Conservation (phyloP, 139 green algal genomes). For the Nannochloris sp. region DNA sequence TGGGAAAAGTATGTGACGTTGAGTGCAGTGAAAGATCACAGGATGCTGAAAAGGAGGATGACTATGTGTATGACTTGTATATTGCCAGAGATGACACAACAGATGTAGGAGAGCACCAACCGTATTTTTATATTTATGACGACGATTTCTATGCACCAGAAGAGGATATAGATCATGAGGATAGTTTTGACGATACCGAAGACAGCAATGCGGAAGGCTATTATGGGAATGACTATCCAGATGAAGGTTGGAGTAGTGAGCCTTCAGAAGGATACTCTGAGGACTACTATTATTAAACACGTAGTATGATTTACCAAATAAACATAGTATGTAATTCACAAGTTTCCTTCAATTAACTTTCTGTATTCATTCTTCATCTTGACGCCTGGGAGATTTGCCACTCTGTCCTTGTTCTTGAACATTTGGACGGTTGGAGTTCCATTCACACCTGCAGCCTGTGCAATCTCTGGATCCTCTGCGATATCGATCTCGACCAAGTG, state of each 20-base stretch:
- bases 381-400: constrained; percentile 70
- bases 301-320: background rate
- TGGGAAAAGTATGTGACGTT: background rate
- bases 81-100: constrained; percentile 8
- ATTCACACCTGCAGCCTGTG: constrained; percentile 74
- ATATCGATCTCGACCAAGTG: constrained; percentile 94
- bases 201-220: constrained; percentile 33
- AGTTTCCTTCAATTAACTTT: constrained; percentile 40
- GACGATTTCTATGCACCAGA: constrained; percentile 22
- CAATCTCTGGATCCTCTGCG: constrained; percentile 82
- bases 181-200: constrained; percentile 9
- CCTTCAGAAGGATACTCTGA: background rate
- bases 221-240: constrained; percentile 36
- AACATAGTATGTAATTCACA: constrained; percentile 1
- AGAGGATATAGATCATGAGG: constrained; percentile 9
- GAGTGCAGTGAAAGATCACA: background rate
- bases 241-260: constrained; percentile 2
- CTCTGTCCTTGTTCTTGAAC: constrained; percentile 88
- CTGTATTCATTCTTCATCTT: constrained; percentile 90
- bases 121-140: constrained; percentile 17
- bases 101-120: constrained; percentile 11
- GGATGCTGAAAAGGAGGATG: background rate
- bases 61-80: constrained; percentile 36
- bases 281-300: constrained; percentile 1
- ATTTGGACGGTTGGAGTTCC: constrained; percentile 80